Percentiles rank a stretch among this genome's conserved stretches.
These are phyloP conservation scores for Hypomyces rosellus DNA, from an alignment of 2,329 filamentous ascomycete genomes.

Conservation along the genomic window DNA sequence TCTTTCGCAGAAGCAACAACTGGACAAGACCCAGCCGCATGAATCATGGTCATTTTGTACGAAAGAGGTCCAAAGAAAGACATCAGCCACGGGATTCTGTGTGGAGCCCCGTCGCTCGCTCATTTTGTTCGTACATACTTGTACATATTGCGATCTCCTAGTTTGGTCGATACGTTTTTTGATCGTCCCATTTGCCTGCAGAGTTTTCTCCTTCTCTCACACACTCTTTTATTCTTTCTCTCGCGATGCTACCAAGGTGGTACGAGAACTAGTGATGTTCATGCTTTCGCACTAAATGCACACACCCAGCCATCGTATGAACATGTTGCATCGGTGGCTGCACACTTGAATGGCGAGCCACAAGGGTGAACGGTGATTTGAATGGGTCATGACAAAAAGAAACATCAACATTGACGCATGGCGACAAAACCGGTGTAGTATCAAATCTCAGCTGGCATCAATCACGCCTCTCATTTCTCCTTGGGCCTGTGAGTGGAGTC, in stretches of 20 bases:
- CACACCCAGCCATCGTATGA: too few species aligned
- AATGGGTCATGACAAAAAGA: not conserved
- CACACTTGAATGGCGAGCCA: too few species aligned
- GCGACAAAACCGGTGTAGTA: constrained; percentile 23
- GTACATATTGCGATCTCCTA: not conserved
- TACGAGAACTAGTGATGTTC: too few species aligned
- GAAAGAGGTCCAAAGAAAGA: too few species aligned
- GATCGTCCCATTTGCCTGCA: constrained; percentile 2
- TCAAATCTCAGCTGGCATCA: constrained; percentile 10
- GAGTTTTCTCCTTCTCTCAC: not conserved
- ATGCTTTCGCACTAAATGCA: too few species aligned
- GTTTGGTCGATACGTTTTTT: not conserved
- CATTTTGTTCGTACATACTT: not conserved
- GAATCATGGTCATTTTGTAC: too few species aligned
- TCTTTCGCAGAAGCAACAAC: too few species aligned
- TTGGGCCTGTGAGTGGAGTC: not conserved
- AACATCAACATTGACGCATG: not conserved
- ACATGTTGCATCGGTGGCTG: too few species aligned
- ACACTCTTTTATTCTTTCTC: not conserved
- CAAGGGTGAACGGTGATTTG: not conserved
- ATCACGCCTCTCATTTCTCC: constrained; percentile 11
- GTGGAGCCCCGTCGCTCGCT: not conserved
- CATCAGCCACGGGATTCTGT: not conserved
- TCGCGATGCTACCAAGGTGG: not conserved
- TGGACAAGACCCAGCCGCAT: too few species aligned